Percentiles rank a stretch among this genome's conserved stretches.
These are phyloP conservation scores for Manihot esculenta DNA, from an alignment of 441 rosid genomes.

Conservation along the genomic window DNA sequence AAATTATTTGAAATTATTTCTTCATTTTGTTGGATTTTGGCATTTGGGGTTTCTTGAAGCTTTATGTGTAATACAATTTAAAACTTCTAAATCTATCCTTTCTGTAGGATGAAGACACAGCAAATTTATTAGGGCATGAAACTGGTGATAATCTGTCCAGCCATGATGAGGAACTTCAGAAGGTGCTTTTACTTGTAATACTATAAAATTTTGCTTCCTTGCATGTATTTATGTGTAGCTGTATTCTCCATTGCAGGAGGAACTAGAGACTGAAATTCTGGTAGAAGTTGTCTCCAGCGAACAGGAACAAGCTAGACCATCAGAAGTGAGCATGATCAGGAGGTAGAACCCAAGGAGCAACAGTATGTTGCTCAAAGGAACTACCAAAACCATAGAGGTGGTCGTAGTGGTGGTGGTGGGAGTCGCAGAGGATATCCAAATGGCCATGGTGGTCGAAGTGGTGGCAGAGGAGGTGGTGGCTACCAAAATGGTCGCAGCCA, in stretches of 20 bases:
- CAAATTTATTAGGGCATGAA: slow-evolving; percentile 47
- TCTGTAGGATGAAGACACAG: slow-evolving; percentile 55
- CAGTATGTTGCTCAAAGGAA: slow-evolving; percentile 53
- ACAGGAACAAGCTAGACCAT: slow-evolving; percentile 41
- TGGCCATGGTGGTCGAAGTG: slow-evolving; percentile 71
- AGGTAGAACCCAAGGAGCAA: slow-evolving; percentile 46
- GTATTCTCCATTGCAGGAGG: slow-evolving; percentile 45
- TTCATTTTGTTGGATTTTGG: background rate
- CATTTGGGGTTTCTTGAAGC: background rate
- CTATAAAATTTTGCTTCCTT: background rate
- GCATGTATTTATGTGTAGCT: background rate
- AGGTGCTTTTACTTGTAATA: slow-evolving; percentile 36
- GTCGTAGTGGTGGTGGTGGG: slow-evolving; percentile 48
- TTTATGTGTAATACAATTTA: background rate
- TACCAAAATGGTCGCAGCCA: slow-evolving; percentile 71
- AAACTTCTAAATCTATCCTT: background rate
- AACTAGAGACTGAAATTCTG: slow-evolving; percentile 41
- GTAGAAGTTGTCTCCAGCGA: slow-evolving; percentile 38
- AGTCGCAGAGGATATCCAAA: slow-evolving; percentile 61
- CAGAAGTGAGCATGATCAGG: slow-evolving; percentile 39
- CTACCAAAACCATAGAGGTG: slow-evolving; percentile 73
- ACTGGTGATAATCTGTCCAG: slow-evolving; percentile 36
- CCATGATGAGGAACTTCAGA: slow-evolving; percentile 44
- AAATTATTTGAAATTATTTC: background rate
- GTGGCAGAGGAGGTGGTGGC: slow-evolving; percentile 67